Conservation (phyloP, 345 rosid species). For the Sapria himalayana region DNA sequence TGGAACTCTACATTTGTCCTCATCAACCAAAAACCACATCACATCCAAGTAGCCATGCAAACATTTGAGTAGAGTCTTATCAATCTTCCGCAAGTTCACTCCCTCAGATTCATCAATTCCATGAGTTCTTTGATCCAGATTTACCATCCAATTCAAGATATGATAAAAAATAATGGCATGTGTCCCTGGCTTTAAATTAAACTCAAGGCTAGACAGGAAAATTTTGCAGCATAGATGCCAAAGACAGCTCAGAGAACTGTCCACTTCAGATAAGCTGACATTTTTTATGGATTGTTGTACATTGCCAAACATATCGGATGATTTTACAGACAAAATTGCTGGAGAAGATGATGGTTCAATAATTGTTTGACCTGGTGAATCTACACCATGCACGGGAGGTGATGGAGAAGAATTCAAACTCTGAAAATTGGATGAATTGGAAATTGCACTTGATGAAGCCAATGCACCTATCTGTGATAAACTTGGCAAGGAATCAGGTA, state of each 20-base stretch:
- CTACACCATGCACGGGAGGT: slow-evolving; percentile 53
- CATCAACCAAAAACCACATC: slow-evolving; percentile 75
- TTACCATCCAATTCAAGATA: slow-evolving; percentile 79
- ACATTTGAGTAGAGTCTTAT: slow-evolving; percentile 70
- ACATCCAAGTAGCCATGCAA: slow-evolving; percentile 85
- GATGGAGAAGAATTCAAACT: slow-evolving; percentile 41
- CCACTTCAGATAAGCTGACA: slow-evolving; percentile 26
- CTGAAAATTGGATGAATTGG: slow-evolving; percentile 42
- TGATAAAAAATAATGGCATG: slow-evolving; percentile 59
- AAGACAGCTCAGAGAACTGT: slow-evolving; percentile 46
- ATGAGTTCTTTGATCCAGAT: slow-evolving; percentile 79
- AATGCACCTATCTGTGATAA: slow-evolving; percentile 42
- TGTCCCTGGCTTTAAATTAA: slow-evolving; percentile 60
- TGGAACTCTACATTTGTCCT: slow-evolving; percentile 71
- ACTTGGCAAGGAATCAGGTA: slow-evolving; percentile 31
- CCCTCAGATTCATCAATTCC: slow-evolving; percentile 42
- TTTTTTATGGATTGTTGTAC: slow-evolving; percentile 28
- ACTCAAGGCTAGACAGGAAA: slow-evolving; percentile 51
- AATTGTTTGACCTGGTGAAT: slow-evolving; percentile 53
- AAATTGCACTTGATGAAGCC: slow-evolving; percentile 23
- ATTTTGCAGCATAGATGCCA: slow-evolving; percentile 85
- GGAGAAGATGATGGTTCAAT: slow-evolving; percentile 39
- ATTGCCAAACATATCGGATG: slow-evolving; percentile 25
- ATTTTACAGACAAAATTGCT: slow-evolving; percentile 36
- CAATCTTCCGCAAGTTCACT: slow-evolving; percentile 40